phyloP scores from a whole-genome alignment of 495 filamentous ascomycete species.

The Symbiotaphrina buchneri region DNA sequence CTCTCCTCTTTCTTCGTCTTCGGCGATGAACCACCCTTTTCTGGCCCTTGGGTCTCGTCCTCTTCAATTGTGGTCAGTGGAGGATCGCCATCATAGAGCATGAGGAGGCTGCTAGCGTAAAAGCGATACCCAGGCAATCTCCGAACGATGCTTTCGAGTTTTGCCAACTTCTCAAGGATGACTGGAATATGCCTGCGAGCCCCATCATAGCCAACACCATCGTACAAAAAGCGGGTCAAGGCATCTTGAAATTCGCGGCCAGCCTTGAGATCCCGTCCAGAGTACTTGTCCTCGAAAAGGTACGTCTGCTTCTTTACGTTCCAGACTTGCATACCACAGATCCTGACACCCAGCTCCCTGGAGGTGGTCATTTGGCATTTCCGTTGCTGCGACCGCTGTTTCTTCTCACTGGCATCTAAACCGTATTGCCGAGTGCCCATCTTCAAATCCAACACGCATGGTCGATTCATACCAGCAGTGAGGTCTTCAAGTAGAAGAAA shows the following conservation, averaged over 20 bases:
- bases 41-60: slow-evolving; percentile 8
- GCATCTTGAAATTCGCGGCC: slow-evolving; percentile 81
- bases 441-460: slow-evolving; percentile 92
- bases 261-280: slow-evolving; percentile 69
- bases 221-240: slow-evolving; percentile 72
- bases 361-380: slow-evolving; percentile 91
- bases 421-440: slow-evolving; percentile 99
- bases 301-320: slow-evolving; percentile 66
- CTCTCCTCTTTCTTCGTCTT: slow-evolving; percentile 8
- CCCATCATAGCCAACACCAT: slow-evolving; percentile 60
- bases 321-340: slow-evolving; percentile 95
- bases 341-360: slow-evolving; percentile 68
- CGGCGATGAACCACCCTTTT: slow-evolving; percentile 5
- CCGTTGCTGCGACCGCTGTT: slow-evolving; percentile 73
- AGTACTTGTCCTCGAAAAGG: slow-evolving; percentile 91
- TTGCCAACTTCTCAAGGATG: slow-evolving; percentile 60
- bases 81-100: slow-evolving; percentile 86
- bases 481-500: slow-evolving; percentile 93
- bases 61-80: too few species aligned
- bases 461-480: slow-evolving; percentile 87
- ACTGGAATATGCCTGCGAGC: slow-evolving; percentile 68
- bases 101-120: slow-evolving; percentile 82
- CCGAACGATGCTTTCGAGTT: slow-evolving; percentile 64
- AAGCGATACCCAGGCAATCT: slow-evolving; percentile 71
- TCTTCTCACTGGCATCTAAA: slow-evolving; percentile 78